Evolutionary conservation across 73 alveolate genomes (phyloP).

Genomic region (Paramecium octaurelia): DNA sequence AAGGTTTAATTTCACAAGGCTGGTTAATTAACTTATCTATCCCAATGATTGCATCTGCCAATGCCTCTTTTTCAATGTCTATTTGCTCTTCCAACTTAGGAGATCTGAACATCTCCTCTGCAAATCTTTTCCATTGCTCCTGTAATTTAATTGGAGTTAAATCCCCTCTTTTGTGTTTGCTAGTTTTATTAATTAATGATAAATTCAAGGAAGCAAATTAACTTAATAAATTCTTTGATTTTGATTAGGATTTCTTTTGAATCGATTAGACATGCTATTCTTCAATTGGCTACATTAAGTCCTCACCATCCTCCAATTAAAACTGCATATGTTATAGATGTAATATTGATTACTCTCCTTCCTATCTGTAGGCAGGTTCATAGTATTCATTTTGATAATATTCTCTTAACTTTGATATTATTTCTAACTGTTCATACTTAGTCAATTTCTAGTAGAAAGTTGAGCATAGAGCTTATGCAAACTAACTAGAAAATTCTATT

Average conservation of each 20-base stretch:
- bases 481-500: neutral
- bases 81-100: neutral
- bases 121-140: neutral
- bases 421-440: neutral
- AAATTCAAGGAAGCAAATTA: neutral
- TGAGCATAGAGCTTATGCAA: neutral
- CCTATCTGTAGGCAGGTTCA: neutral
- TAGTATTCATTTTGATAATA: neutral
- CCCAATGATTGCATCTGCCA: conserved; percentile 14
- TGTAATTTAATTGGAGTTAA: neutral
- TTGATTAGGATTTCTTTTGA: neutral
- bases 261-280: neutral
- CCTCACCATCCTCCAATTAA: neutral
- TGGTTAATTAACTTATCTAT: neutral
- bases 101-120: neutral
- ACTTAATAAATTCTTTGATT: neutral
- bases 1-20: conserved; percentile 25
- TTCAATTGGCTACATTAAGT: neutral
- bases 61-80: neutral
- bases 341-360: neutral
- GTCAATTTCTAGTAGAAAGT: neutral
- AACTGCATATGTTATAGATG: neutral
- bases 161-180: neutral
- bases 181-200: neutral
- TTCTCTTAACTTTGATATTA: neutral